These are phyloP conservation scores for Macrolepiota dolichaula DNA, from an alignment of 768 basidiomycete species.

Conservation along the genomic window DNA sequence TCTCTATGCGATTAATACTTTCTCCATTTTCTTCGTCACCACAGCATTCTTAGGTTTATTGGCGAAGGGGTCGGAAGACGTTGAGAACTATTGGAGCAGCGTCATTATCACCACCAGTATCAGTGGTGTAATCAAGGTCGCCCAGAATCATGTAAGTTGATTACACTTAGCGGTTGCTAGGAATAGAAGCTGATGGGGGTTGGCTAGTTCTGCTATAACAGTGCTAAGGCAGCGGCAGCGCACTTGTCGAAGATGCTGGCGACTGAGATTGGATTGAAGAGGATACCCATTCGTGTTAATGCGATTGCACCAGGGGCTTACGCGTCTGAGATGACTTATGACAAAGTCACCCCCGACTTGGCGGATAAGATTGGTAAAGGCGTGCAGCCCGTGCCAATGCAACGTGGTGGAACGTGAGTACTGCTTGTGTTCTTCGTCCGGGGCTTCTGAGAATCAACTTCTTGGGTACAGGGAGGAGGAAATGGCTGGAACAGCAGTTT, in stretches of 20 bases:
- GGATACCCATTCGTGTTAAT: slow-evolving; percentile 67
- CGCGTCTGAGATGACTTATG: slow-evolving; percentile 72
- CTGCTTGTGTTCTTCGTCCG: not conserved
- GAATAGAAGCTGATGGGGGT: not conserved
- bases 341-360: slow-evolving; percentile 40
- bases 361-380: slow-evolving; percentile 58
- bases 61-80: slow-evolving; percentile 65
- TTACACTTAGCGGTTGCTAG: not conserved
- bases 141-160: slow-evolving; percentile 70
- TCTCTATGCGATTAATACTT: slow-evolving; percentile 65
- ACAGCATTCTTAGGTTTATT: slow-evolving; percentile 75
- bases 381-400: slow-evolving; percentile 57
- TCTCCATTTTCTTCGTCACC: slow-evolving; percentile 76
- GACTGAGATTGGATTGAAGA: slow-evolving; percentile 70
- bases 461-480: slow-evolving; percentile 51
- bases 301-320: slow-evolving; percentile 76
- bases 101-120: slow-evolving; percentile 81
- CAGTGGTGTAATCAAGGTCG: slow-evolving; percentile 65
- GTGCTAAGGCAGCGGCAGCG: slow-evolving; percentile 72
- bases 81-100: slow-evolving; percentile 51
- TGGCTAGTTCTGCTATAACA: slow-evolving; percentile 75
- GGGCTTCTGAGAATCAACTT: not conserved
- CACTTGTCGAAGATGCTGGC: slow-evolving; percentile 77
- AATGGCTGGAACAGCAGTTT: slow-evolving; percentile 75
- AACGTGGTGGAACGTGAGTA: slow-evolving; percentile 66